These are phyloP conservation scores for Parietichytrium sp. DNA, from an alignment of 108 stramenopile genomes.

Conservation along the genomic window DNA sequence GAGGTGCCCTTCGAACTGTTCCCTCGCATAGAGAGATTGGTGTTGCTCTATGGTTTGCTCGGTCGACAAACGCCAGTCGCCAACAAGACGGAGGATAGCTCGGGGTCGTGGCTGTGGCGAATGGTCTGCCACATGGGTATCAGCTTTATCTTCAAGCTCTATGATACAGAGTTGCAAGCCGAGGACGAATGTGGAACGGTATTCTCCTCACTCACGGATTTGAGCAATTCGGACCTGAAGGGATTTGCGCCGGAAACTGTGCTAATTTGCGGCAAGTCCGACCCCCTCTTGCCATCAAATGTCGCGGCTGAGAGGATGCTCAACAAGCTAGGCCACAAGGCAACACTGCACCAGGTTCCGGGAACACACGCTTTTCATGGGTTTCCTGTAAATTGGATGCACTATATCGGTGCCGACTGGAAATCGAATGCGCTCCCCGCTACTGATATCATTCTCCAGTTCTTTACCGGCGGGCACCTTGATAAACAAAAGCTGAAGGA, in stretches of 20 bases:
- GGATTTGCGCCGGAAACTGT: neutral
- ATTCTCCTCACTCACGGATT: constrained; percentile 2
- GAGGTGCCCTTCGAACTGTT: neutral
- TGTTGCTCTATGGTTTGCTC: neutral
- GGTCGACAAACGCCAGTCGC: constrained; percentile 5
- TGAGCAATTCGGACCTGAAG: neutral
- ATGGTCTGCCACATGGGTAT: constrained; percentile 11
- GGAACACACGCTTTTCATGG: constrained; percentile 35
- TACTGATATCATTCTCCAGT: neutral
- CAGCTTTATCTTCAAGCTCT: neutral
- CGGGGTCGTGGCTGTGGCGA: neutral
- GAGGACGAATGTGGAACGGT: neutral
- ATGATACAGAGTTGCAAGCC: constrained; percentile 3
- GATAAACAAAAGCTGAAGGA: neutral
- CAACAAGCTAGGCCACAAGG: neutral
- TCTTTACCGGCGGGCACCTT: neutral
- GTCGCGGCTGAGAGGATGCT: neutral
- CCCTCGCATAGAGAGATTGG: neutral
- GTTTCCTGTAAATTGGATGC: constrained; percentile 40
- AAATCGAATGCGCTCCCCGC: constrained; percentile 1
- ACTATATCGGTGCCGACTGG: constrained; percentile 24
- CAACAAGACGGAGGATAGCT: neutral
- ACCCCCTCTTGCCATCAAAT: constrained; percentile 6
- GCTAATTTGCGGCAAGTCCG: constrained; percentile 7
- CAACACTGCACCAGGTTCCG: neutral